A percentile compares a stretch with the other conserved stretches of the same genome.
Conservation (phyloP, 176 grass and related monocot genomes). For the Stipa capillata region DNA sequence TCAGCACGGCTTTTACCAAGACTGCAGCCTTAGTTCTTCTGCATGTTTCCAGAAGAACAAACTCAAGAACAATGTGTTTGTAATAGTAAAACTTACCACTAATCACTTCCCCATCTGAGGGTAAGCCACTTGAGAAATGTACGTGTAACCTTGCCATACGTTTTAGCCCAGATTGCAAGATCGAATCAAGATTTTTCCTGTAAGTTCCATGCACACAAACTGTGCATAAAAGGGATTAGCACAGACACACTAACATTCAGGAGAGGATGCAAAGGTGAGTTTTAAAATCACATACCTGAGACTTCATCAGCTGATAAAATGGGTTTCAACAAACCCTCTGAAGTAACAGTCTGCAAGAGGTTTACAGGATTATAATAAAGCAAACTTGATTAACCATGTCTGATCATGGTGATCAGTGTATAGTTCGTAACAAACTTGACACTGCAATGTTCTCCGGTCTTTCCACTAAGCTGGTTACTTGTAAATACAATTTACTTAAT, state of each 20-base stretch:
- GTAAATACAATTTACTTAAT: not conserved
- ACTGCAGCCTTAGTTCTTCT: not conserved
- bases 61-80: not conserved
- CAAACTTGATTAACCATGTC: not conserved
- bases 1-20: not conserved
- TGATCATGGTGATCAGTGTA: too few relatives aligned
- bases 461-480: not conserved
- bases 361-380: constrained; percentile 10
- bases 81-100: constrained; percentile 52
- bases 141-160: constrained; percentile 75
- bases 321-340: constrained; percentile 79
- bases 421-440: too few relatives aligned
- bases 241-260: not conserved
- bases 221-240: constrained; percentile 30
- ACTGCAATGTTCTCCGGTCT: too few relatives aligned
- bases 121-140: constrained; percentile 89
- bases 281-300: constrained; percentile 26
- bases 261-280: constrained; percentile 1
- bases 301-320: constrained; percentile 82
- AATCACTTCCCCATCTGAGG: constrained; percentile 56
- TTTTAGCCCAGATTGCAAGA: constrained; percentile 68
- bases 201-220: constrained; percentile 92
- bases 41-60: not conserved
- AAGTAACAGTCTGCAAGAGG: constrained; percentile 51
- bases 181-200: constrained; percentile 67